phyloP scores from a whole-genome alignment of 1,284 basidiomycete genomes.

The Anthracocystis panici-leucophaei region DNA sequence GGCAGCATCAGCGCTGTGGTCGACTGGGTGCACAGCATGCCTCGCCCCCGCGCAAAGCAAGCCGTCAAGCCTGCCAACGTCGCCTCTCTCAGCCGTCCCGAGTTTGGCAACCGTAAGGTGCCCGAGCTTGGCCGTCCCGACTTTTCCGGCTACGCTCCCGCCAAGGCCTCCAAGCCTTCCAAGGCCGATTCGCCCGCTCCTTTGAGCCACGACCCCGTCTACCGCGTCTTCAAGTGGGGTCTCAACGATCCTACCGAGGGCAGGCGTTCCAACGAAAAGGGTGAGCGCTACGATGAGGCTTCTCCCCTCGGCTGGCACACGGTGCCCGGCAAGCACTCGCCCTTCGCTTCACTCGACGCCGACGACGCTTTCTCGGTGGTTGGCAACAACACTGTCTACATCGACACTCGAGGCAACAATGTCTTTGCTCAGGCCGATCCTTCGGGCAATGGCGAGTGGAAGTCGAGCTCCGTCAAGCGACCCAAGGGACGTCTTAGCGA shows the following conservation, averaged over 20 bases:
- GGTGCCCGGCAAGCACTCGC: constrained; percentile 46
- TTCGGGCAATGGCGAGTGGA: constrained; percentile 52
- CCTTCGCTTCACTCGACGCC: constrained; percentile 28
- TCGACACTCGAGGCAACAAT: constrained; percentile 62
- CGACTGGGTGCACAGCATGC: constrained; percentile 61
- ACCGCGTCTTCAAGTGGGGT: constrained; percentile 61
- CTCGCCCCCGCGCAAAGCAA: constrained; percentile 26
- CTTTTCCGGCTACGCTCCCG: constrained; percentile 35
- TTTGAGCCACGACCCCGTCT: constrained; percentile 44
- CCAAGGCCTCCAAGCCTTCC: constrained; percentile 20
- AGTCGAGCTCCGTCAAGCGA: constrained; percentile 38
- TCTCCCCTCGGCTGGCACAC: constrained; percentile 61
- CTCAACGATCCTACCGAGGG: constrained; percentile 62
- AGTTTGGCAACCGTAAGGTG: constrained; percentile 27
- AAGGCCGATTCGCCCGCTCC: constrained; percentile 5
- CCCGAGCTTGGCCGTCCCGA: constrained; percentile 53
- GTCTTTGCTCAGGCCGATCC: constrained; percentile 59
- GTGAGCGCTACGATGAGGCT: constrained; percentile 44
- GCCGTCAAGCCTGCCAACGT: constrained; percentile 19
- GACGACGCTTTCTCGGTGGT: constrained; percentile 29
- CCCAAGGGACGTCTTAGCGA: constrained; percentile 44
- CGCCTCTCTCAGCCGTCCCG: constrained; percentile 30
- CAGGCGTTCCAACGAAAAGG: constrained; percentile 51
- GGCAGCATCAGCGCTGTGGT: constrained; percentile 53
- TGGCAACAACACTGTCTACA: constrained; percentile 46